Evolutionary conservation across 331 rosid species (phyloP).

Genomic region (Rosa hybrid): DNA sequence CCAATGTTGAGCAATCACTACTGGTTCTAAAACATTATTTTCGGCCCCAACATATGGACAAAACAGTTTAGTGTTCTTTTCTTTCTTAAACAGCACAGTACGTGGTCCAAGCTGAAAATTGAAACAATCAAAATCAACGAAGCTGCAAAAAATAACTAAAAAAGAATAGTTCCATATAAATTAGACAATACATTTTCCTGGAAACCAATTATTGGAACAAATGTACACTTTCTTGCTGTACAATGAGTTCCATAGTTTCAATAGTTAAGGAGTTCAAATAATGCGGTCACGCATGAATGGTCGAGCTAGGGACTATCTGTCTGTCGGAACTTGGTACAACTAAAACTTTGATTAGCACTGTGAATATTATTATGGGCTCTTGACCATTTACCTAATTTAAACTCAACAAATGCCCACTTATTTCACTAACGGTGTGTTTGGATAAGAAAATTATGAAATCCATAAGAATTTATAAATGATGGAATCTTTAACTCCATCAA

Average conservation of each 20-base stretch:
- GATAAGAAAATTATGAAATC: too few relatives aligned
- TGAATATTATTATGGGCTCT: too few relatives aligned
- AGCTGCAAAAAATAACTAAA: neutral
- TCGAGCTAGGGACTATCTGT: neutral
- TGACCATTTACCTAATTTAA: too few relatives aligned
- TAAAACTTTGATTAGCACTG: neutral
- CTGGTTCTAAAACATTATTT: neutral
- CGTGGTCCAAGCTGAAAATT: neutral
- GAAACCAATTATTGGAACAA: too few relatives aligned
- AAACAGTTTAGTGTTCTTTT: neutral
- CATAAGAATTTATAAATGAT: too few relatives aligned
- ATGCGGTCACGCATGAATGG: neutral
- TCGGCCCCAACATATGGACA: neutral
- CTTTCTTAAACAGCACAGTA: neutral
- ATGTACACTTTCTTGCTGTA: neutral
- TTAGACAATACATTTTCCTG: neutral
- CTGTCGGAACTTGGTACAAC: neutral
- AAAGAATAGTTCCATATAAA: too few relatives aligned
- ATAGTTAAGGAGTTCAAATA: neutral
- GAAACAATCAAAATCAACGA: neutral
- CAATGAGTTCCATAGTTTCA: neutral
- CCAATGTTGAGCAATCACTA: neutral
- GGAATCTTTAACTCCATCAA: too few relatives aligned
- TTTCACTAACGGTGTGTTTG: too few relatives aligned
- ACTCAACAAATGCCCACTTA: too few relatives aligned